Conservation (phyloP, 345 rosid species). For the Linum tenue region DNA sequence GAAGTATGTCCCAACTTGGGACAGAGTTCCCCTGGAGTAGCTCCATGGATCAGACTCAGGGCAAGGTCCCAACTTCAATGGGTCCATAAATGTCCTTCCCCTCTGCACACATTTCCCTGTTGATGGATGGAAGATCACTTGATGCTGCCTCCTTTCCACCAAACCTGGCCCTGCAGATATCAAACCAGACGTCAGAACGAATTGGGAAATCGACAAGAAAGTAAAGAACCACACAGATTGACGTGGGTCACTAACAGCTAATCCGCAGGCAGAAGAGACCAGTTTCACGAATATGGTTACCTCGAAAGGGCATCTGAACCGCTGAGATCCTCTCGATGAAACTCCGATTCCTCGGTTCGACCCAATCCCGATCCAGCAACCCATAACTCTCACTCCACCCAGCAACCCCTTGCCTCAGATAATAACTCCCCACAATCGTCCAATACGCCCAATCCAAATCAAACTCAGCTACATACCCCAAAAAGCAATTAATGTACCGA, state of each 20-base stretch:
- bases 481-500: constrained; percentile 61
- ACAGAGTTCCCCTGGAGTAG: constrained; percentile 5
- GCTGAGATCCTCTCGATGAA: background rate
- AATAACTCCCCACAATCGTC: constrained; percentile 78
- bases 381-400: constrained; percentile 70
- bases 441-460: constrained; percentile 89
- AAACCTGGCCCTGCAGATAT: constrained; percentile 16
- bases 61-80: constrained; percentile 18
- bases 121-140: constrained; percentile 21
- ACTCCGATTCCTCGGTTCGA: constrained; percentile 31
- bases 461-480: constrained; percentile 56
- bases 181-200: background rate
- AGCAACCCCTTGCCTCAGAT: constrained; percentile 56
- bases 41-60: constrained; percentile 14
- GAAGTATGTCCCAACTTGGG: background rate
- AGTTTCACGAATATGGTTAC: background rate
- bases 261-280: no score
- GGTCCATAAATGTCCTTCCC: background rate
- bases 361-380: constrained; percentile 51
- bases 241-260: no score
- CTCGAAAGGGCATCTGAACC: background rate
- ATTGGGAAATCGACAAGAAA: no score
- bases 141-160: background rate
- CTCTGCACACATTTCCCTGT: constrained; percentile 15
- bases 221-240: no score